phyloP scores from a whole-genome alignment of 441 rosid species.

The Pelargonium australe region DNA sequence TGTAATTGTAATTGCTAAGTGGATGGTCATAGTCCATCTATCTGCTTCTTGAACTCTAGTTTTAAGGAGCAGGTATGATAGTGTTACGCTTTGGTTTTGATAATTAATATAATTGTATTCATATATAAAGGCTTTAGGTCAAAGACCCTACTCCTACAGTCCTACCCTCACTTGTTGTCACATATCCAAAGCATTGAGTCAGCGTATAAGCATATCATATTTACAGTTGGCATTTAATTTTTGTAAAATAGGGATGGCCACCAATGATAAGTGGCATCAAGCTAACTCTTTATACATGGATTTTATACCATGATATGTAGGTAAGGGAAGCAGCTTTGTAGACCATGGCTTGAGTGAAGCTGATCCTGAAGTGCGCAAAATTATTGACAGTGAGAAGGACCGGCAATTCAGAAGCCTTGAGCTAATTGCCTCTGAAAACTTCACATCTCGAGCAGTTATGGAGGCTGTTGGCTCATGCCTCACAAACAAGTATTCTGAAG shows the following conservation, averaged over 20 bases:
- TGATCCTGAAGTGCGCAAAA: slow-evolving; percentile 64
- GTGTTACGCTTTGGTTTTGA: background rate
- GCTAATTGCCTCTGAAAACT: slow-evolving; percentile 78
- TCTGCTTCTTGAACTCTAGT: background rate
- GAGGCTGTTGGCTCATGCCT: slow-evolving; percentile 93
- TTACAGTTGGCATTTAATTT: too few relatives aligned
- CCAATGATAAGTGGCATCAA: background rate
- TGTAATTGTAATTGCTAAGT: too few relatives aligned
- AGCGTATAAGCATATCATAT: background rate
- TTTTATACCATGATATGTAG: slow-evolving; percentile 23
- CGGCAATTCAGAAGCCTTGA: slow-evolving; percentile 85
- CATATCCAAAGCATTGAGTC: background rate
- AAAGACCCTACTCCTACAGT: background rate
- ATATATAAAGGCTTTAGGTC: background rate
- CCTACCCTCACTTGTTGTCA: background rate
- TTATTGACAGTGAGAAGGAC: slow-evolving; percentile 64
- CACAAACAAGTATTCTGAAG: slow-evolving; percentile 90
- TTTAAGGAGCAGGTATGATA: background rate
- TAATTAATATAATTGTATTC: background rate
- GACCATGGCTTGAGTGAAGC: slow-evolving; percentile 54
- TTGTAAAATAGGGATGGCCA: background rate
- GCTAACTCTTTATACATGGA: background rate
- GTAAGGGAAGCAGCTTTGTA: slow-evolving; percentile 35
- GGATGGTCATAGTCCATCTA: background rate
- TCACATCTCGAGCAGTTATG: slow-evolving; percentile 89